Base-by-base conservation (phyloP, 441 rosid genomes). In the Gossypium schwendimanii region DNA sequence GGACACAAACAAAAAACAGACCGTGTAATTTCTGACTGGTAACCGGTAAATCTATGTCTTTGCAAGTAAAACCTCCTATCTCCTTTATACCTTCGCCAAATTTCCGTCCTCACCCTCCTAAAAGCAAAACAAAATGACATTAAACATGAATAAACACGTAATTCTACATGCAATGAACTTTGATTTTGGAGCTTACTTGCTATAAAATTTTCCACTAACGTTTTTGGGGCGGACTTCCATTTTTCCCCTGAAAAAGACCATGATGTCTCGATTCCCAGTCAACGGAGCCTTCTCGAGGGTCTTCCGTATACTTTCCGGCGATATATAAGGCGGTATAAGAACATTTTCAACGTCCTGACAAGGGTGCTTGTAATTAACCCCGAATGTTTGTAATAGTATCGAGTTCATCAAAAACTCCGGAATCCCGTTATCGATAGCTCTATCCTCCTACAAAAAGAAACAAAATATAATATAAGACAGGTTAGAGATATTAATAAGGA, bases 151-250 rank as follows among this genome's bases (percentile, higher is more conserved):
- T 20, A 75, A 72, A 20, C 12, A 11, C 4, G 60, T 50, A 49
- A 57, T 11, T 59, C 52, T 14, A 0, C 17, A 24, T 6, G 39
- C 6, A 68, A 59, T 24, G 31, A 44, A 24, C n/a, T 28, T 52
- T 31, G 75, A 76, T 50, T 77, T 69, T 52, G 12, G 23, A 24
- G 69, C 66, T 63, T 84, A 91, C 98, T 83, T 94, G 98, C 99
- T 87, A 78, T 94, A 94, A 71, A 74, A 94, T 60, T 91, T 87
- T 2, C 99, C 99, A 36, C 98, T 92, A 28, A 92, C 65, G 78
- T 94, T 94, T 71, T 91, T 94, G 17, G 98, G 99, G 75, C 91
- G 86, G 54, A 94, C 82, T 72, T 94, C 98, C 98, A 94, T 94
- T 67, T 94, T 94, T 6, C 98, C 98, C n/a, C 98, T 82, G 75